Conservation (phyloP, 148 eudicot species). For the Rhododendron ferrugineum region DNA sequence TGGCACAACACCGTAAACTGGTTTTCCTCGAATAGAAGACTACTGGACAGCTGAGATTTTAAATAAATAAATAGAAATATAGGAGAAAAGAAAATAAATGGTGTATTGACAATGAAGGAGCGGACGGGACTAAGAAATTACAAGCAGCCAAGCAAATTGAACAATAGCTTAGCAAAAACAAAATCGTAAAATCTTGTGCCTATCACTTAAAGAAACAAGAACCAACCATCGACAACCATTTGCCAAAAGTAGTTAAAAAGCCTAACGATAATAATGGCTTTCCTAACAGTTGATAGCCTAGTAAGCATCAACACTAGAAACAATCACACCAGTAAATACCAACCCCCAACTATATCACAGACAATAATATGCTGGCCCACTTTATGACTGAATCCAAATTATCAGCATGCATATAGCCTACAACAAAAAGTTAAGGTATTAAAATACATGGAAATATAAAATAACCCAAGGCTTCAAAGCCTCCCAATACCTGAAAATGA, state of each 20-base stretch:
- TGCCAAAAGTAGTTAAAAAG: background rate
- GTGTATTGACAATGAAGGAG: background rate
- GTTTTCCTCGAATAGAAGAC: background rate
- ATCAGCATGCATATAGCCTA: background rate
- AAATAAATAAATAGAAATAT: background rate
- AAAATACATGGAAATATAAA: background rate
- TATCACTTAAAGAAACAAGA: conserved; percentile 2
- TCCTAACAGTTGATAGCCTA: background rate
- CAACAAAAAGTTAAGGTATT: background rate
- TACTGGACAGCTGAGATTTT: background rate
- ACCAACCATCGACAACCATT: background rate
- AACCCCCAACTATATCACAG: background rate
- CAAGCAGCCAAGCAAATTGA: background rate
- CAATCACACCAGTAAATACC: background rate
- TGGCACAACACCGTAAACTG: background rate
- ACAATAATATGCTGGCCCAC: background rate
- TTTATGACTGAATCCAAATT: background rate
- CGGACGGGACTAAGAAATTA: background rate
- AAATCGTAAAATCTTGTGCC: background rate
- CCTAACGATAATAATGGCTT: background rate
- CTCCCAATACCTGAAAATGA: conserved; percentile 62
- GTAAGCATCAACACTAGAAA: background rate
- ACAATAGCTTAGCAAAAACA: background rate
- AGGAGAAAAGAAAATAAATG: background rate
- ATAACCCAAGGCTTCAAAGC: background rate